Base-by-base conservation (phyloP, 2,329 filamentous ascomycete species). In the Ophiostoma novo-ulmi region DNA sequence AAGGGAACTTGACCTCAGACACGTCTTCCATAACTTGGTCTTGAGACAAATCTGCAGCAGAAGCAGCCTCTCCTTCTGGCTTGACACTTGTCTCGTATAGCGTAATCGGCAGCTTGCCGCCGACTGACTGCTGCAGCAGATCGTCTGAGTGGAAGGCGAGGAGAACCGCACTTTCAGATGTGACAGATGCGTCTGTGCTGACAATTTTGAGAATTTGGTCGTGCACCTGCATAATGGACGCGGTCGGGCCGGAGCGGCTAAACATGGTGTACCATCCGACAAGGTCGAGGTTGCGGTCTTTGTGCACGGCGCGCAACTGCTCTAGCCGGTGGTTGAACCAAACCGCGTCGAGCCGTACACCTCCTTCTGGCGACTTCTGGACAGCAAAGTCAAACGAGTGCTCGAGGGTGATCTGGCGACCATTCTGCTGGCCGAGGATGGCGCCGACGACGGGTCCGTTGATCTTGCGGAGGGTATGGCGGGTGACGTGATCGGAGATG, bases 401-500 rank as follows among this genome's bases (percentile, higher is more conserved):
- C 79, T 98, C 94, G 74, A 97, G 89, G 11, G 92, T 97, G 76
- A 97, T 90, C 76, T 94, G 89, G 71, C 93, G 90, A 26, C 94
- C 94, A 82, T 93, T 91, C 76, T 97, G 94, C 77, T 95, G 92
- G 20, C 95, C 95, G 6, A 99, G 81, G n/a, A 99, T 84, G 69
- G 91, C 93, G 71, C 95, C 95, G 3, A 94, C 87, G 22, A 97
- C 86, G 20, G 93, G 93, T 0, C 91, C 91, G 22, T 83, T 79
- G 76, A 93, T 89, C 69, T 88, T 83, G 72, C 95, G 88, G 71
- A 97, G 85, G 0, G 90, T 92, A 80, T 97, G 94, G 72, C 95
- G 88, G 71, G 94, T 97, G 79, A 98, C 93, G 79, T 97, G 96
- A 80, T 99, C 95, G 75, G 94, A 97, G 76, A 99, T 95, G 74